phyloP scores from a whole-genome alignment of 306 rosid species.

The Myrica gale region DNA sequence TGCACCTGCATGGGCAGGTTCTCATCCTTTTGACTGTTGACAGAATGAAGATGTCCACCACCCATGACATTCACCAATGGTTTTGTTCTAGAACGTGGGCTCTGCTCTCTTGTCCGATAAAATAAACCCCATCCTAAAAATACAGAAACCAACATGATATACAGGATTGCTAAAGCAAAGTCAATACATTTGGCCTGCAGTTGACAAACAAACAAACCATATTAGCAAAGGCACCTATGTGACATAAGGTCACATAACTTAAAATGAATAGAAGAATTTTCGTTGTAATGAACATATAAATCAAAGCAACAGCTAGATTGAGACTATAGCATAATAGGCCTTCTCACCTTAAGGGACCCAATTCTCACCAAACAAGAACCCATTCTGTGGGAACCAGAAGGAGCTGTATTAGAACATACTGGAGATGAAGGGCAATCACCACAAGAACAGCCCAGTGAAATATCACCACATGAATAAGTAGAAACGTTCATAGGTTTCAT shows the following conservation, averaged over 20 bases:
- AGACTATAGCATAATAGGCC: slow-evolving; percentile 22
- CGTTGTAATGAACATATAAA: slow-evolving; percentile 23
- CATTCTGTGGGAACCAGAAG: slow-evolving; percentile 44
- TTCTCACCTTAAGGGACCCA: slow-evolving; percentile 77
- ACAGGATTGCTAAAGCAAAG: slow-evolving; percentile 58
- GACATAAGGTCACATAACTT: neutral
- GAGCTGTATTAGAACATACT: slow-evolving; percentile 62
- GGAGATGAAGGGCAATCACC: slow-evolving; percentile 93
- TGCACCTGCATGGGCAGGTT: slow-evolving; percentile 74
- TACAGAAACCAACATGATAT: slow-evolving; percentile 55
- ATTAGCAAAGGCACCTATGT: slow-evolving; percentile 27
- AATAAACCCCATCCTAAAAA: slow-evolving; percentile 84
- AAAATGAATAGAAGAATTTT: slow-evolving; percentile 12
- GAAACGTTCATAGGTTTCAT: slow-evolving; percentile 93
- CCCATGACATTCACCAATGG: slow-evolving; percentile 48
- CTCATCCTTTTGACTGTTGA: slow-evolving; percentile 63
- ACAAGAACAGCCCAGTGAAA: slow-evolving; percentile 93
- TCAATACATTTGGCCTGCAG: slow-evolving; percentile 88
- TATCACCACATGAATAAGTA: slow-evolving; percentile 84
- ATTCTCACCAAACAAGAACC: slow-evolving; percentile 72
- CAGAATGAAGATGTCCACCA: slow-evolving; percentile 49
- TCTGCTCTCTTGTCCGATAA: slow-evolving; percentile 55
- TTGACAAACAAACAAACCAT: slow-evolving; percentile 32
- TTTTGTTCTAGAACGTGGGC: slow-evolving; percentile 46
- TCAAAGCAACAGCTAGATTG: slow-evolving; percentile 19